Evolutionary conservation across 345 rosid genomes (phyloP).

Genomic region (Salix caprea): DNA sequence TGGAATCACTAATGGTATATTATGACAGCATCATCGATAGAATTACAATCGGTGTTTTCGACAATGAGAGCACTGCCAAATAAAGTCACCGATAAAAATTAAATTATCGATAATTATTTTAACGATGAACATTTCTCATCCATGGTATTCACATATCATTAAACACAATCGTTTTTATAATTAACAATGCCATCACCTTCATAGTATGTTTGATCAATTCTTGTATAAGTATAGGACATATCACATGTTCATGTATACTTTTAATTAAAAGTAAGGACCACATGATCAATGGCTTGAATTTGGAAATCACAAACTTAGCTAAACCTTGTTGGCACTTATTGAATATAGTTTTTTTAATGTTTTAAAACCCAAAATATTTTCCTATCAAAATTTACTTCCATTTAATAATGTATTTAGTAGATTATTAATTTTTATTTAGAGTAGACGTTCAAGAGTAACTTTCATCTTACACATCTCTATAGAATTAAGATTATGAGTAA

Average conservation of each 20-base stretch:
- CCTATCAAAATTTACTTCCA: no score
- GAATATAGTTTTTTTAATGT: not conserved
- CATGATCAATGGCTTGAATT: not conserved
- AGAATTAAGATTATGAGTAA: no score
- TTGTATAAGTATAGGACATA: not conserved
- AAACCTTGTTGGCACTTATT: not conserved
- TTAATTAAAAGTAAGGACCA: not conserved
- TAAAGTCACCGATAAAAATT: no score
- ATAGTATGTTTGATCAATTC: constrained; percentile 1
- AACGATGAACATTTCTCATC: no score
- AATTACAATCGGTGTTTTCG: no score
- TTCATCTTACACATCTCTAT: not conserved
- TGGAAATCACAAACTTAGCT: not conserved
- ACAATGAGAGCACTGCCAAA: no score
- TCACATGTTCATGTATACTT: not conserved
- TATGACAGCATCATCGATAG: no score
- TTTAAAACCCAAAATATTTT: no score
- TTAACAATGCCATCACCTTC: not conserved
- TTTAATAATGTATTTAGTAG: not conserved
- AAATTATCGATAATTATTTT: no score
- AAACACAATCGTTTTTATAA: no score
- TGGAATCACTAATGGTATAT: no score
- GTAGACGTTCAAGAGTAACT: not conserved
- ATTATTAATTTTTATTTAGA: no score
- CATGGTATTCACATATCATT: not conserved